Evolutionary conservation across 2,329 filamentous ascomycete species (phyloP).

Genomic region (Penicillium expansum): DNA sequence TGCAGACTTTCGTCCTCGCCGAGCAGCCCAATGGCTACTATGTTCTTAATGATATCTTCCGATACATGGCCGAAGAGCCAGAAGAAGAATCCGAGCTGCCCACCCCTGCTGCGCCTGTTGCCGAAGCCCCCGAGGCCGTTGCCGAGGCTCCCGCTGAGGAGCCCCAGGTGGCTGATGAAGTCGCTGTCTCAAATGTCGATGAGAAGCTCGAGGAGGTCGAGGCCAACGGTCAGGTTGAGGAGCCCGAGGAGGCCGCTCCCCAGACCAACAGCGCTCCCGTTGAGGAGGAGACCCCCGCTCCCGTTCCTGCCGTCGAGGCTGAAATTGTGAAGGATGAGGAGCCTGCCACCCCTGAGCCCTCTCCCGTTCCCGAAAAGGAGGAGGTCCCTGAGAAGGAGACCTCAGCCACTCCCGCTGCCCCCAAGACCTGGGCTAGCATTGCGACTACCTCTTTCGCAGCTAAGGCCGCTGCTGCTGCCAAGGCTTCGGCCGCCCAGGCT

Average conservation of each 20-base stretch:
- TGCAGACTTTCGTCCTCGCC: conserved; percentile 95
- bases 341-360: conserved; percentile 62
- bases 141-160: conserved; percentile 28
- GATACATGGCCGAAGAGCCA: conserved; percentile 78
- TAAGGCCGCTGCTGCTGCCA: conserved; percentile 40
- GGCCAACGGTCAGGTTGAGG: conserved; percentile 45
- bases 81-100: conserved; percentile 55
- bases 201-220: conserved; percentile 70
- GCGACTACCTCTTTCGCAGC: conserved; percentile 38
- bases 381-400: conserved; percentile 54
- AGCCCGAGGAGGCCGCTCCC: conserved; percentile 28
- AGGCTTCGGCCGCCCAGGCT: conserved; percentile 35
- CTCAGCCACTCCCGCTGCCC: conserved; percentile 48
- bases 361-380: conserved; percentile 51
- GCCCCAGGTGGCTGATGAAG: conserved; percentile 38
- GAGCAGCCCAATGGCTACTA: conserved; percentile 97
- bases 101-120: conserved; percentile 35
- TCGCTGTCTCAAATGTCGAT: conserved; percentile 59
- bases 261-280: conserved; percentile 37
- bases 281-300: conserved; percentile 21
- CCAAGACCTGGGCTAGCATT: conserved; percentile 65
- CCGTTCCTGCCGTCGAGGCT: conserved; percentile 34
- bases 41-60: conserved; percentile 96
- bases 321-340: conserved; percentile 56
- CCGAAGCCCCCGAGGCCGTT: conserved; percentile 42